Evolutionary conservation across 139 green algal genomes (phyloP).

Genomic region (Chlorella sorokiniana): DNA sequence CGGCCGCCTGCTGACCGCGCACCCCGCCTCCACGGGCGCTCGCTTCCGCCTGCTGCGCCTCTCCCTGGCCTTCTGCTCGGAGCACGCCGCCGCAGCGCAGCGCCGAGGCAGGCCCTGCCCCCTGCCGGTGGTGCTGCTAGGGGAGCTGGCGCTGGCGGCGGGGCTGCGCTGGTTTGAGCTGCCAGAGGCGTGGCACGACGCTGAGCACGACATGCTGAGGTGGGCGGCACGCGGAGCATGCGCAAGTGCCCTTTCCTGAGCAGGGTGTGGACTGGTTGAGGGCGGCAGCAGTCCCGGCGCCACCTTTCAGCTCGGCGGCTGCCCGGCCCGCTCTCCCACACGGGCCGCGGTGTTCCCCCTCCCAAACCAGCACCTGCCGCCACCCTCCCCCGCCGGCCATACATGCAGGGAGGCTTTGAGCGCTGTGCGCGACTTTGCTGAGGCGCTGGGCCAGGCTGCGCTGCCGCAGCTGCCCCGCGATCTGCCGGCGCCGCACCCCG

Average conservation of each 20-base stretch:
- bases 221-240: background rate
- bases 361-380: no score
- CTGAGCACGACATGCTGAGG: conserved; percentile 20
- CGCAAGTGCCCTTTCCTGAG: background rate
- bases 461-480: conserved; percentile 1
- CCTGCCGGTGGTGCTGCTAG: conserved; percentile 28
- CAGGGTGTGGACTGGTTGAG: background rate
- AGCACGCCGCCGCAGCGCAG: background rate
- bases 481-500: conserved; percentile 32
- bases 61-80: conserved; percentile 37
- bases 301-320: no score
- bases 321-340: no score
- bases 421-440: conserved; percentile 38
- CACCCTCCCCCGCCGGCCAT: background rate
- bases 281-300: no score
- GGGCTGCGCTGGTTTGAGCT: conserved; percentile 46
- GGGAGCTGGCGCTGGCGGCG: conserved; percentile 38
- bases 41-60: conserved; percentile 69
- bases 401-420: conserved; percentile 41
- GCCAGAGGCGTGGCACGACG: conserved; percentile 42
- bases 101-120: background rate
- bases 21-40: conserved; percentile 62
- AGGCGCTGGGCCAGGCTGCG: background rate
- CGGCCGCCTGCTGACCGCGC: conserved; percentile 46
- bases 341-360: no score